Evolutionary conservation across 495 filamentous ascomycete species (phyloP).

Genomic region (Neurospora intermedia): DNA sequence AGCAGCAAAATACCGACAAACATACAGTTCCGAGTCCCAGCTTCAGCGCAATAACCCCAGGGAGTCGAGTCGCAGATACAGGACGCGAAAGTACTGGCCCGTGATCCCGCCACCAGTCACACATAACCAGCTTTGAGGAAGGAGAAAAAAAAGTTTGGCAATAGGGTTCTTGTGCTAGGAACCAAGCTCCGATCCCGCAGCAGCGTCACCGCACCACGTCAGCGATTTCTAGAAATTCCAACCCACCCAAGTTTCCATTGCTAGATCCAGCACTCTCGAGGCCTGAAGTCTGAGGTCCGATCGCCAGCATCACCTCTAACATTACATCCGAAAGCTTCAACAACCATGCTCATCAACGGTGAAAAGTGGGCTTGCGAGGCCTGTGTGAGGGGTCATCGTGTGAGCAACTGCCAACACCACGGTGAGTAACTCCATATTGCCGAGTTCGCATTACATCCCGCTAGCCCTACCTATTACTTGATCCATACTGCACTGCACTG

Average conservation of each 20-base stretch:
- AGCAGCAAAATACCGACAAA: background rate
- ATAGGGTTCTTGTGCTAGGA: background rate
- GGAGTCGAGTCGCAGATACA: background rate
- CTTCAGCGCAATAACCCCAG: background rate
- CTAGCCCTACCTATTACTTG: background rate
- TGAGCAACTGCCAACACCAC: slow-evolving; percentile 87
- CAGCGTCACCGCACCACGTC: background rate
- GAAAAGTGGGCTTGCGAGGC: slow-evolving; percentile 91
- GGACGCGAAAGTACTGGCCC: background rate
- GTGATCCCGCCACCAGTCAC: background rate
- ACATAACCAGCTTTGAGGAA: background rate
- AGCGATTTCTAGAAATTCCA: background rate
- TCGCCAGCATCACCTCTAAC: background rate
- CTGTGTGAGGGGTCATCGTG: slow-evolving; percentile 86
- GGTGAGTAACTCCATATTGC: slow-evolving; percentile 47
- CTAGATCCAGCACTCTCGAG: background rate
- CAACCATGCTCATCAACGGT: slow-evolving; percentile 70
- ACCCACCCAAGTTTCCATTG: background rate
- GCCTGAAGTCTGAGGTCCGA: background rate
- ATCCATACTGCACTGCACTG: background rate
- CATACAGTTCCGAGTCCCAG: background rate
- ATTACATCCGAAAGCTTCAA: background rate
- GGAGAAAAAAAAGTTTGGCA: background rate
- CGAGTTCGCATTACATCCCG: slow-evolving; percentile 8
- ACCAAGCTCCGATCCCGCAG: background rate